Base-by-base conservation (phyloP, 306 rosid species). In the Morella rubra region DNA sequence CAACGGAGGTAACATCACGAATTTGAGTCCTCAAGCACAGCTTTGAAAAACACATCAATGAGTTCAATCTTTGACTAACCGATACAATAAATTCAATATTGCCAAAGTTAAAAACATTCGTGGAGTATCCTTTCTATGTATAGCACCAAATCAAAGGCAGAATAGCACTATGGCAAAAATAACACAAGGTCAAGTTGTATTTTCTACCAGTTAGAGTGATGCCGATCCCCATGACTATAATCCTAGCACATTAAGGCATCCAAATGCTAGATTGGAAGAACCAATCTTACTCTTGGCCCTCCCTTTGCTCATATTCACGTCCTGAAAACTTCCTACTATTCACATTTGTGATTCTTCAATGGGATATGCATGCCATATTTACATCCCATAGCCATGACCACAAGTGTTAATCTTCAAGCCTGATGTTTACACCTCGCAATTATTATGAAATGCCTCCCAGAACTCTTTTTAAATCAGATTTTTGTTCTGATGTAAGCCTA, bases 391-490 rank as follows among this genome's bases (percentile, higher is more conserved):
- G 72, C 44, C 56, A 65, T 65, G 81, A 15, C 79, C 83, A 76
- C 80, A 45, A 62, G 73, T 59, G 71, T 40, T 65, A 79, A 76
- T 14, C 64, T 77, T 52, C 73, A 80, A 67, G 79, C 47, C 58
- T 55, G 58, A 59, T 61, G 62, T 77, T 77, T 64, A 78, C 72
- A 69, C 84, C 71, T 77, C 51, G 86, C 73, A 68, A 81, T 76
- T 78, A 66, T 79, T 41, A 84, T 24, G 82, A 82, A 81, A 77
- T 80, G 77, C 91, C 89, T 64, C 97, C 92, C 73, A 95, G 82
- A 75, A 89, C 97, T 81, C 96, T 86, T 75, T 84, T 95, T 78
- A 95, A 82, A 81, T 91, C 97, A 73, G 91, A 85, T 80, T 92
- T 95, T 82, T 95, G 97, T 85, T 89, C 93, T 27, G 85, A 16